Evolutionary conservation across 1,284 basidiomycete species (phyloP), one percentile per base, ranked within the genome.

Genomic region (Prillingera fragicola): DNA sequence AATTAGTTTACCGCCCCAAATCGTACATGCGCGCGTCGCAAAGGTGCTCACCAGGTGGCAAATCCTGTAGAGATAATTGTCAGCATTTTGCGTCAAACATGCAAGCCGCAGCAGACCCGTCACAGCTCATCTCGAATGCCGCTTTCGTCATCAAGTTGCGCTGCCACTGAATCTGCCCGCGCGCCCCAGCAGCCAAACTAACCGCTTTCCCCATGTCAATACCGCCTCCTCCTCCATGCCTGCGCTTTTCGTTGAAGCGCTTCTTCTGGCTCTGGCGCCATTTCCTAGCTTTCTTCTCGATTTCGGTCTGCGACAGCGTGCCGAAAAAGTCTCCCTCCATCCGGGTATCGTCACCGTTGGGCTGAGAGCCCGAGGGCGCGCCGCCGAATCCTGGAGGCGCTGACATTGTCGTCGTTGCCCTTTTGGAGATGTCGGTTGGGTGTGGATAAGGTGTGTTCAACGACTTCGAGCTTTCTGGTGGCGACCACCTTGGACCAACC

Each of bases 161-260:
- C 14, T 13, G 15, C 3, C 2, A 23, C 7, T 4, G 5, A 5
- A 14, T n/a, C 19, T 10, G 23, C 5, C 14, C 12, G 13, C 22
- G 14, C 21, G 14, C 10, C 34, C 13, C 15, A 19, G 32, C 32
- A 15, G 5, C n/a, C 17, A n/a, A 17, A 64, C 66, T 65, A 33
- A 70, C 69, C 23, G 65, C 67, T 47, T 73, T 73, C 17, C 71
- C 71, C 53, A 70, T 69, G 55, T 72, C 70, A 12, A 71, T 56
- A 23, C 67, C 69, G 24, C 62, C 70, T 39, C 70, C 70, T 29
- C 70, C 71, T 12, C 70, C 70, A 5, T 53, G 43, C 48, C 65
- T 60, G 33, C 70, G 58, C 63, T 72, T 71, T 48, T 65, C 60
- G 35, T 65, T 60, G 54, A 65, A 73, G 32, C 65, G 54, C 50